phyloP scores from a whole-genome alignment of 805 yeast species.

The Komagataella pastoris region DNA sequence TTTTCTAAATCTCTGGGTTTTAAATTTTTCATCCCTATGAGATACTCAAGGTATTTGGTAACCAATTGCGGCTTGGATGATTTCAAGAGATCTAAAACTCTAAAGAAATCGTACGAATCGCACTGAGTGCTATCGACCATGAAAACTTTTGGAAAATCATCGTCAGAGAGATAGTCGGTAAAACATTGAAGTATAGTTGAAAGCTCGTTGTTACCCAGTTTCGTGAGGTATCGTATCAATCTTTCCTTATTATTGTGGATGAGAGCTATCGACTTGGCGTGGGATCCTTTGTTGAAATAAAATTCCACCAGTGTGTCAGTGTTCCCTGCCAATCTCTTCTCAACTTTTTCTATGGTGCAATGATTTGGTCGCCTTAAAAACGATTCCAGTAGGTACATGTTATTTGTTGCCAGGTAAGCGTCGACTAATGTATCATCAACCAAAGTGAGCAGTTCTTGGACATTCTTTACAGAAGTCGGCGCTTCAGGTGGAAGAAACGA shows the following conservation, averaged over 20 bases:
- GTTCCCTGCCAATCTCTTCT: slow-evolving; percentile 27
- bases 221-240: slow-evolving; percentile 11
- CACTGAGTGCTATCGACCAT: neutral
- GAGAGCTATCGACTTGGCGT: slow-evolving; percentile 53
- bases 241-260: slow-evolving; percentile 23
- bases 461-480: slow-evolving; percentile 1
- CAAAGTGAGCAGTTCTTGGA: slow-evolving; percentile 25
- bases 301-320: slow-evolving; percentile 58
- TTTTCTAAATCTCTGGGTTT: neutral
- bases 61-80: neutral
- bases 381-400: slow-evolving; percentile 62
- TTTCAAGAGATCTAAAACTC: neutral
- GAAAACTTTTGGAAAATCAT: neutral
- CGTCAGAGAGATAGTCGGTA: neutral
- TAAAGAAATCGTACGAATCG: neutral
- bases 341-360: slow-evolving; percentile 57
- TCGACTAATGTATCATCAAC: slow-evolving; percentile 73
- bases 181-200: neutral
- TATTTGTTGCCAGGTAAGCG: slow-evolving; percentile 57
- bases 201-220: slow-evolving; percentile 5
- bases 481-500: slow-evolving; percentile 4
- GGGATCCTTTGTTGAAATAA: slow-evolving; percentile 48
- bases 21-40: neutral
- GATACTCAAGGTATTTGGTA: neutral
- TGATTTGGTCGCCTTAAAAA: slow-evolving; percentile 62